Conservation (phyloP, 768 basidiomycete species). For the Coprinopsis cinerea region DNA sequence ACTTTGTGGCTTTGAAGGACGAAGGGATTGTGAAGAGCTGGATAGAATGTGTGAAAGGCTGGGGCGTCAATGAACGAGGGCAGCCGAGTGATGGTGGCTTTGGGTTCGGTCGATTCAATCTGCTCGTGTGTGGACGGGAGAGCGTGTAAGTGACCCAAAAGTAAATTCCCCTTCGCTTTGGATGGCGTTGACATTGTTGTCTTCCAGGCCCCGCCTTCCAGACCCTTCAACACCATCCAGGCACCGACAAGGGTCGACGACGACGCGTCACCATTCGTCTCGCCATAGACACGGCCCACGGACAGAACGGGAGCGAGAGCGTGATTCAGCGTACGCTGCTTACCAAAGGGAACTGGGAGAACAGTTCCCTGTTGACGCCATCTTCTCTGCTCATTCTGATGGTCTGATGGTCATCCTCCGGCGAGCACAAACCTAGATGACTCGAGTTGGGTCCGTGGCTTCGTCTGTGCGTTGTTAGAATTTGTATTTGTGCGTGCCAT, state of each 20-base stretch:
- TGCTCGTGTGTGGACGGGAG: conserved; percentile 55
- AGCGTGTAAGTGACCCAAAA: conserved; percentile 39
- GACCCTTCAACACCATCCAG: conserved; percentile 25
- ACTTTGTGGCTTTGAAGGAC: conserved; percentile 62
- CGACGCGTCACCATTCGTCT: conserved; percentile 4
- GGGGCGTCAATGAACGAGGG: conserved; percentile 81
- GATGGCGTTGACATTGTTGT: conserved; percentile 4
- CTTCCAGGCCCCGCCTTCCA: conserved; percentile 24
- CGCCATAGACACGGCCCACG: not conserved
- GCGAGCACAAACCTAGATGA: conserved; percentile 25
- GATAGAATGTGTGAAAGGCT: conserved; percentile 74
- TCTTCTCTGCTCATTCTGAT: conserved; percentile 83
- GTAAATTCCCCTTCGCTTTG: not conserved
- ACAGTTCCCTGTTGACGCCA: conserved; percentile 64
- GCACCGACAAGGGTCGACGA: conserved; percentile 20
- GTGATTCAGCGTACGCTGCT: conserved; percentile 1
- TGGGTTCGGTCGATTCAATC: conserved; percentile 67
- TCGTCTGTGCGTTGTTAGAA: too few species aligned
- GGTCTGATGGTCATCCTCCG: conserved; percentile 78
- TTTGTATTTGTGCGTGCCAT: too few species aligned
- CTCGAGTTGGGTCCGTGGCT: too few species aligned
- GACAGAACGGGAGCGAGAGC: not conserved
- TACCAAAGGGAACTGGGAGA: conserved; percentile 9
- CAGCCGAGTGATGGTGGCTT: conserved; percentile 83
- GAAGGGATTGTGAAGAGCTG: conserved; percentile 64